Evolutionary conservation across 805 yeast genomes (phyloP).

Genomic region (Osmozyma mogii): DNA sequence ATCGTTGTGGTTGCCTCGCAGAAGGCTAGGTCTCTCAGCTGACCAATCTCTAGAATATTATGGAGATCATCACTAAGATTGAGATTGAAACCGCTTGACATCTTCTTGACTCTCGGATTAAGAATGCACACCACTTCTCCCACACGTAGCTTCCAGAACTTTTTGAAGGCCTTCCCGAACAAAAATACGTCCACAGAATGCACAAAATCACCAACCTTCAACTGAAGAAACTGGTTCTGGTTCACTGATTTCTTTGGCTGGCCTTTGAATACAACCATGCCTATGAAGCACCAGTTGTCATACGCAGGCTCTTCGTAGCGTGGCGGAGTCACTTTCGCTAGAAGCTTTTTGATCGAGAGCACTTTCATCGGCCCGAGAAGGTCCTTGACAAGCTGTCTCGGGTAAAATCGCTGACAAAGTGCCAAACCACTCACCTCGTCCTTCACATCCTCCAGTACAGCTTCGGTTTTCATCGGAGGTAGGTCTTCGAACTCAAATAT

Average conservation of each 20-base stretch:
- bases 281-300: conserved; percentile 75
- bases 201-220: conserved; percentile 63
- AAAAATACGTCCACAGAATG: conserved; percentile 52
- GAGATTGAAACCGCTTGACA: conserved; percentile 40
- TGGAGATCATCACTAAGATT: conserved; percentile 42
- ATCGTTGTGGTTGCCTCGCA: conserved; percentile 45
- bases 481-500: conserved; percentile 11
- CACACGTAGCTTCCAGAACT: conserved; percentile 62
- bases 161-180: conserved; percentile 59
- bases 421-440: conserved; percentile 9
- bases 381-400: conserved; percentile 1
- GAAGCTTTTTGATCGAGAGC: conserved; percentile 48
- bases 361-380: conserved; percentile 44
- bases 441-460: conserved; percentile 1
- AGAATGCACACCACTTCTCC: conserved; percentile 72
- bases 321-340: conserved; percentile 67
- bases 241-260: conserved; percentile 37
- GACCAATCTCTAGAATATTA: conserved; percentile 66
- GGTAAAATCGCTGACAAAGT: conserved; percentile 7
- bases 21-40: conserved; percentile 54
- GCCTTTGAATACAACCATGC: conserved; percentile 54
- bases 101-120: conserved; percentile 55
- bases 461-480: conserved; percentile 3
- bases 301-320: conserved; percentile 56
- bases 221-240: conserved; percentile 46